Evolutionary conservation across 352 stramenopile genomes (phyloP).

Genomic region (Globisporangium echinulatum): DNA sequence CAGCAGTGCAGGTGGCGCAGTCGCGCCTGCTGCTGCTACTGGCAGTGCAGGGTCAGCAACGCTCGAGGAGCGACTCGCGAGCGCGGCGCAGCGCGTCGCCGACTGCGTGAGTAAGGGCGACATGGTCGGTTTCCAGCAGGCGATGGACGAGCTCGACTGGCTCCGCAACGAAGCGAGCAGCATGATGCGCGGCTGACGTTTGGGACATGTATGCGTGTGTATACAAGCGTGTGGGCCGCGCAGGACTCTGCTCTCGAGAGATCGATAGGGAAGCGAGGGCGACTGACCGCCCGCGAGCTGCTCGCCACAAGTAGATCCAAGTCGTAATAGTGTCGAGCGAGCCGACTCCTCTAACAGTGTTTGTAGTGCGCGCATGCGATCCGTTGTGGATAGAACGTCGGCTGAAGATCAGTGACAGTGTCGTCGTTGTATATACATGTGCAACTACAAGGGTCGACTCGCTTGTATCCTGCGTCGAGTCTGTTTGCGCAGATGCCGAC

Average conservation of each 20-base stretch:
- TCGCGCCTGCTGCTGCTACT: not conserved
- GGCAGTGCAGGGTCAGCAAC: slow-evolving; percentile 13
- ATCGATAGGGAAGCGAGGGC: not conserved
- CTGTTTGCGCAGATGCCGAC: not conserved
- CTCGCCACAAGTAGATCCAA: too few relatives aligned
- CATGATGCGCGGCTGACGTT: slow-evolving; percentile 53
- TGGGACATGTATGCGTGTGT: too few relatives aligned
- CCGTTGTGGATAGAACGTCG: too few relatives aligned
- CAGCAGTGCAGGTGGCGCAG: slow-evolving; percentile 4
- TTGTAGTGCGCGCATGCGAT: too few relatives aligned
- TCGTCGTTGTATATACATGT: not conserved
- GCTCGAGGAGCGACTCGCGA: slow-evolving; percentile 62
- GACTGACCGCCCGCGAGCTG: too few relatives aligned
- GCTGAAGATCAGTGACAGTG: too few relatives aligned
- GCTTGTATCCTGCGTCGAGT: not conserved
- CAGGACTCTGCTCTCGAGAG: not conserved
- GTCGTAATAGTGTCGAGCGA: too few relatives aligned
- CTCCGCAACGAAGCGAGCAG: slow-evolving; percentile 74
- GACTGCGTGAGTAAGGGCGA: slow-evolving; percentile 73
- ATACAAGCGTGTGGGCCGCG: too few relatives aligned
- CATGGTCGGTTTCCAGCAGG: slow-evolving; percentile 76
- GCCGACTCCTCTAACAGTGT: too few relatives aligned
- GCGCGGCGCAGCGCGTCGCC: slow-evolving; percentile 58
- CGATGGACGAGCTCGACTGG: slow-evolving; percentile 76
- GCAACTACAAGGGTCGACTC: slow-evolving; percentile 5